These are phyloP conservation scores for Sclerotinia trifoliorum DNA, from an alignment of 2,329 filamentous ascomycete species.

Conservation along the genomic window DNA sequence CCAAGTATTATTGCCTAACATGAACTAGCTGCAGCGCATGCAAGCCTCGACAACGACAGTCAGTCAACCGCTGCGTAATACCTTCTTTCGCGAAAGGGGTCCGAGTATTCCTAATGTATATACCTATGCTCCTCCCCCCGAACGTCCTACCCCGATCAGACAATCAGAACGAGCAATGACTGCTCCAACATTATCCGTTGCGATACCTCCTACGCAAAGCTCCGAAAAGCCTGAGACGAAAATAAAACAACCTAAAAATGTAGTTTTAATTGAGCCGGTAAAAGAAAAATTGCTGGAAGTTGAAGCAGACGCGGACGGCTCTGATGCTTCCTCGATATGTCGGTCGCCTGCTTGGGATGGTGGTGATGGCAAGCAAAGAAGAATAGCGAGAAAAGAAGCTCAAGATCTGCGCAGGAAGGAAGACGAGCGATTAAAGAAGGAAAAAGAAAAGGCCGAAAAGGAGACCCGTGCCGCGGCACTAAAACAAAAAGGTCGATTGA, in stretches of 20 bases:
- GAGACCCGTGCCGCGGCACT: constrained; percentile 31
- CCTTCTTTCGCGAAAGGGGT: constrained; percentile 17
- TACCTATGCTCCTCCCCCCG: constrained; percentile 20
- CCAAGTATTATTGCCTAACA: constrained; percentile 35
- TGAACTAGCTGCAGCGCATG: constrained; percentile 43
- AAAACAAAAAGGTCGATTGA: constrained; percentile 34
- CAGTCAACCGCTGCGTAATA: constrained; percentile 7
- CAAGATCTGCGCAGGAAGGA: constrained; percentile 46
- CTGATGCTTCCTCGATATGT: constrained; percentile 48
- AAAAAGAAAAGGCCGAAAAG: constrained; percentile 44
- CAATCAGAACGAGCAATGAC: constrained; percentile 31
- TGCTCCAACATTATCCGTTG: constrained; percentile 28
- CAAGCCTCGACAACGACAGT: constrained; percentile 30
- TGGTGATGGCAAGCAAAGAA: constrained; percentile 49
- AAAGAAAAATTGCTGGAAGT: constrained; percentile 5
- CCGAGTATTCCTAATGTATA: constrained; percentile 23
- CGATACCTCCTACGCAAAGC: constrained; percentile 25
- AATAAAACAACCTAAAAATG: background rate
- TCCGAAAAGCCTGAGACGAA: background rate
- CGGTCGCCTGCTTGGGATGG: constrained; percentile 63
- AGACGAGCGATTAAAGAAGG: constrained; percentile 43
- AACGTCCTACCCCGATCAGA: constrained; percentile 19
- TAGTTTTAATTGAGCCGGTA: background rate
- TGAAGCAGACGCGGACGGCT: constrained; percentile 28
- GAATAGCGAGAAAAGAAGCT: constrained; percentile 45